Percentiles rank a stretch among this genome's conserved stretches.
Evolutionary conservation across 108 stramenopile species (phyloP).

Genomic region (Nitzschia putrida): DNA sequence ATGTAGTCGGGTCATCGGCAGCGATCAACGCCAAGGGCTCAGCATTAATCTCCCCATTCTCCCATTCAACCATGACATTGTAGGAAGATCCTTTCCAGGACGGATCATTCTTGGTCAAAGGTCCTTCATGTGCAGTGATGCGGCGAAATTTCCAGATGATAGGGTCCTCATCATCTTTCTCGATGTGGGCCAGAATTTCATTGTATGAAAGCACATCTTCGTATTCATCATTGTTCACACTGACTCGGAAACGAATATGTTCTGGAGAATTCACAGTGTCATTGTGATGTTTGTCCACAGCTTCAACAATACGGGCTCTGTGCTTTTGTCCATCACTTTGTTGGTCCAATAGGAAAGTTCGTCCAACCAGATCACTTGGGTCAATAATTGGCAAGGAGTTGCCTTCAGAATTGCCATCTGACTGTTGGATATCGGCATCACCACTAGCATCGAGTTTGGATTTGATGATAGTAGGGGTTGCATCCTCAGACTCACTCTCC

Average conservation of each 20-base stretch:
- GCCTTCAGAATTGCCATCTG: too few relatives aligned
- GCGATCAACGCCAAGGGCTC: too few relatives aligned
- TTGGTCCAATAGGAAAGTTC: background rate
- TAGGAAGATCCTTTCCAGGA: constrained; percentile 7
- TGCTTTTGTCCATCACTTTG: background rate
- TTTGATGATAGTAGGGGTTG: background rate
- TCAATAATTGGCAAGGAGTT: background rate
- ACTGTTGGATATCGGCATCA: too few relatives aligned
- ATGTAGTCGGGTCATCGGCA: too few relatives aligned
- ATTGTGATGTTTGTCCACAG: background rate
- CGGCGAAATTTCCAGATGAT: background rate
- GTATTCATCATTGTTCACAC: background rate
- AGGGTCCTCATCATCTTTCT: background rate
- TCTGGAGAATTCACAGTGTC: background rate
- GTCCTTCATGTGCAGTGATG: constrained; percentile 27
- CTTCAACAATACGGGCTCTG: background rate
- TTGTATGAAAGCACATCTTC: constrained; percentile 4
- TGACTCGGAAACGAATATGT: background rate
- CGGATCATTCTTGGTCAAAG: background rate
- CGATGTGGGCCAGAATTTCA: background rate
- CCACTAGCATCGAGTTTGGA: constrained; percentile 14
- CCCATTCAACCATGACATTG: constrained; percentile 5
- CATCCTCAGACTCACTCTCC: background rate
- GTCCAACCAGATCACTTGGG: background rate
- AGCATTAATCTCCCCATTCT: too few relatives aligned